Evolutionary conservation across 306 rosid species (phyloP), one percentile per base, ranked within the genome.

Genomic region (Betula pendula): DNA sequence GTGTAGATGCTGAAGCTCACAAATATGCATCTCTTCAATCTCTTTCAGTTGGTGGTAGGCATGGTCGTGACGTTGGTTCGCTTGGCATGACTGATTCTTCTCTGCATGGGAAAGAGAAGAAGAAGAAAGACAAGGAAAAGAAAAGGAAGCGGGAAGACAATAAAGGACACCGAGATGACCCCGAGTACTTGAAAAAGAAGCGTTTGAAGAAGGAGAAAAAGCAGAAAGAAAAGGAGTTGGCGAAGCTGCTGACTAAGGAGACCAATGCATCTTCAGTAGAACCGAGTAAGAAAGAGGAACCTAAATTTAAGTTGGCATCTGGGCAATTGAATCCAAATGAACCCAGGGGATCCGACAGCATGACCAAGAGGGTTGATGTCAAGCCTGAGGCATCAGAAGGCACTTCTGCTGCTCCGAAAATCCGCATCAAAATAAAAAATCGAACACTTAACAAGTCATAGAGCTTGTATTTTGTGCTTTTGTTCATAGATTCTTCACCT

Each of bases 201-300:
- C 88, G 95, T 8, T 72, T 90, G 71, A 95, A 92, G 89, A 90
- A 95, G 81, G 97, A 91, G 86, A 92, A 89, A 49, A 92, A 79
- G 79, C 93, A 82, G 40, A 90, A 82, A 82, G 89, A 90, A 80
- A 93, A 93, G 80, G 96, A 90, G 75, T 25, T 88, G 80, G 89
- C 90, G 11, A 92, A 95, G 86, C 81, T 88, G 58, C 75, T 24
- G 74, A 80, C 78, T 24, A 85, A 71, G 24, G 88, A 65, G 65
- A 69, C 82, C 29, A 83, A 86, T 70, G 84, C 62, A 63, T 42
- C 88, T 15, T 76, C 82, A 2, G 14, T 63, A 27, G 88, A 84
- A 48, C 76, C 89, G 35, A 83, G 68, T 60, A 86, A 83, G 71
- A 88, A 87, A 75, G 92, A 76, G 76, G 84, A 85, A 77, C 80